phyloP scores from a whole-genome alignment of 495 filamentous ascomycete species.

The Choiromyces venosus region DNA sequence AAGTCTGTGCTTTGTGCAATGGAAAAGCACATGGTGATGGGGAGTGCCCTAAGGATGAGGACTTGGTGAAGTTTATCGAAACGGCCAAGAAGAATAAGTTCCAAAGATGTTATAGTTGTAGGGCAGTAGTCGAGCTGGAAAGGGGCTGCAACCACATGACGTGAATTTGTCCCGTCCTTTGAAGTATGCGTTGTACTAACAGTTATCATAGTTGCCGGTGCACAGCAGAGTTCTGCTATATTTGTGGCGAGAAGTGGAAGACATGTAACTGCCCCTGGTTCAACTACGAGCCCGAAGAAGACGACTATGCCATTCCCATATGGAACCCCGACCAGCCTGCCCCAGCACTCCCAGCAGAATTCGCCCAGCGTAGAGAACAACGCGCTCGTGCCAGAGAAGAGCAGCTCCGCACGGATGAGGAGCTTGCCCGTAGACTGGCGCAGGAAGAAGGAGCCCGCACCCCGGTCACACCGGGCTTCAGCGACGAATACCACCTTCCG shows the following conservation, averaged over 20 bases:
- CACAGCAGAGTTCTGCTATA: constrained; percentile 75
- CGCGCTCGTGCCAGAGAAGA: constrained; percentile 33
- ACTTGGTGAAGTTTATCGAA: constrained; percentile 58
- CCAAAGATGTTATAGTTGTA: constrained; percentile 71
- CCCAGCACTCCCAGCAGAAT: constrained; percentile 26
- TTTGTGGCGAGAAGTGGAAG: constrained; percentile 74
- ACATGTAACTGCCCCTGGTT: constrained; percentile 76
- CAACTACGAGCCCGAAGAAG: constrained; percentile 59
- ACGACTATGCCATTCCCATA: constrained; percentile 42
- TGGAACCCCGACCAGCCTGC: constrained; percentile 29
- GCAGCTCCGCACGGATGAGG: constrained; percentile 37
- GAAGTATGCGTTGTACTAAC: constrained; percentile 13
- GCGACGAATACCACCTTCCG: constrained; percentile 30
- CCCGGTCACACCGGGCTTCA: constrained; percentile 10
- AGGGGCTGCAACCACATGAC: constrained; percentile 84
- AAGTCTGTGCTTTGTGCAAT: constrained; percentile 68
- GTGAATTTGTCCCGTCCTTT: constrained; percentile 47
- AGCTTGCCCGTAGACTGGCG: constrained; percentile 30
- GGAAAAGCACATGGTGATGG: constrained; percentile 62
- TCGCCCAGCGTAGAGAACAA: constrained; percentile 31
- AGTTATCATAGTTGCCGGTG: constrained; percentile 50
- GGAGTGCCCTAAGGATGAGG: constrained; percentile 68
- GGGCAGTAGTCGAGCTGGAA: constrained; percentile 67
- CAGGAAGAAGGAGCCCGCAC: constrained; percentile 25
- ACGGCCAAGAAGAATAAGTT: constrained; percentile 66